Evolutionary conservation across 306 rosid genomes (phyloP), one percentile per base, ranked within the genome.

Genomic region (Gastrolobium bilobum): DNA sequence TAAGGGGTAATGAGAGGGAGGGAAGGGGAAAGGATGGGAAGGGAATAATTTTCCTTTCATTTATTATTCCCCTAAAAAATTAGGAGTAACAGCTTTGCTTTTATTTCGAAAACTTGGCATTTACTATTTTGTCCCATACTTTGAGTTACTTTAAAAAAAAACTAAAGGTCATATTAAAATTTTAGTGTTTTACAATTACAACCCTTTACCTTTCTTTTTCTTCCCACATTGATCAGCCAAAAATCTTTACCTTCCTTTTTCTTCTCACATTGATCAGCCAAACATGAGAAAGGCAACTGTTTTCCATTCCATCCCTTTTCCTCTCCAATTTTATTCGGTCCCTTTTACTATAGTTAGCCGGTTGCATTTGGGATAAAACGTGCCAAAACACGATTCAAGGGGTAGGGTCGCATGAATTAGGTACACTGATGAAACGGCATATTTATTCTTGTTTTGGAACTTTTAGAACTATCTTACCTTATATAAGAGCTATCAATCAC

Each of bases 361-460:
- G 74, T 80, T 44, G 75, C 68, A 42, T 57, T 73, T 73, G 60
- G 84, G 61, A 54, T 64, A 46, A 53, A 73, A 44, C 8, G 34
- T 29, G 14, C 26, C 6, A 74, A 74, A 74, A 52, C 59, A 78
- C 57, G 61, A 78, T 20, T 34, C 30, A 2, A 56, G 6, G 4
- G 58, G n/a, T 3, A 10, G 33, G 43, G 26, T 42, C 15, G 5
- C 48, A 7, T 30, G 65, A 65, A 77, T 29, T 6, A 38, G 56
- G 15, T 33, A 57, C 47, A 54, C 44, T 70, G 64, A 67, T 60
- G 57, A 58, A 56, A 57, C 63, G 38, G 26, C 79, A 20, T 7
- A 37, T 39, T 10, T 44, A 20, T 60, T 73, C 46, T 33, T 56
- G 8, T 4, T 56, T 48, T 37, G 26, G 14, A 61, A 42, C 38